A percentile compares a stretch with the other conserved stretches of the same genome.
These are phyloP conservation scores for Hsuehochloa calcarea DNA, from an alignment of 176 grass and related monocot genomes.

Conservation along the genomic window DNA sequence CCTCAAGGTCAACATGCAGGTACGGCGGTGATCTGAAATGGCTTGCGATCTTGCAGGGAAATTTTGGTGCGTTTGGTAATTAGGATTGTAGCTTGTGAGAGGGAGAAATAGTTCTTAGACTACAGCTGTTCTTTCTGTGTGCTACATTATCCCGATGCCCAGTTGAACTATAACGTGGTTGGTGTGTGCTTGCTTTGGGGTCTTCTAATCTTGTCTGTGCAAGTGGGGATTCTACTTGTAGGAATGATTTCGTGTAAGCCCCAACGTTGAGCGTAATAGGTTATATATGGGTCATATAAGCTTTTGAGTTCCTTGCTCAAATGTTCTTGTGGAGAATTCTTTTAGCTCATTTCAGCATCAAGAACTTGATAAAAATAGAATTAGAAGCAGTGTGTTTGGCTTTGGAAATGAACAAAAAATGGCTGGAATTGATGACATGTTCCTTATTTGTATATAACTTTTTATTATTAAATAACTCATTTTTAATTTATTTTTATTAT, in stretches of 20 bases:
- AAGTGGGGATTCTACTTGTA: background rate
- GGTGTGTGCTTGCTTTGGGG: background rate
- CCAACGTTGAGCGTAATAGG: background rate
- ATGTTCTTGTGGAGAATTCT: background rate
- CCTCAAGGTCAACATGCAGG: conserved; percentile 99
- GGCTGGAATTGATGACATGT: background rate
- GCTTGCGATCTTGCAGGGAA: background rate
- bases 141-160: background rate
- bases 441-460: background rate
- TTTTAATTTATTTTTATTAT: too few species aligned
- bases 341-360: background rate
- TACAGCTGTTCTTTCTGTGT: background rate
- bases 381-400: background rate
- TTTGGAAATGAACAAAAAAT: background rate
- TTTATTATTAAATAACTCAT: too few species aligned
- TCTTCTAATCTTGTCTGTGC: background rate
- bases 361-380: background rate
- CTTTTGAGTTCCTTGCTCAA: background rate
- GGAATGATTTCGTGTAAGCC: background rate
- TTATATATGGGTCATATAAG: background rate
- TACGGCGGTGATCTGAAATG: background rate
- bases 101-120: background rate
- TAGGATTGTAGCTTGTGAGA: background rate
- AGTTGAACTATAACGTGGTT: background rate
- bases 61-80: background rate